Conservation (phyloP, 176 grass and related monocot genomes). For the Juncus effusus region DNA sequence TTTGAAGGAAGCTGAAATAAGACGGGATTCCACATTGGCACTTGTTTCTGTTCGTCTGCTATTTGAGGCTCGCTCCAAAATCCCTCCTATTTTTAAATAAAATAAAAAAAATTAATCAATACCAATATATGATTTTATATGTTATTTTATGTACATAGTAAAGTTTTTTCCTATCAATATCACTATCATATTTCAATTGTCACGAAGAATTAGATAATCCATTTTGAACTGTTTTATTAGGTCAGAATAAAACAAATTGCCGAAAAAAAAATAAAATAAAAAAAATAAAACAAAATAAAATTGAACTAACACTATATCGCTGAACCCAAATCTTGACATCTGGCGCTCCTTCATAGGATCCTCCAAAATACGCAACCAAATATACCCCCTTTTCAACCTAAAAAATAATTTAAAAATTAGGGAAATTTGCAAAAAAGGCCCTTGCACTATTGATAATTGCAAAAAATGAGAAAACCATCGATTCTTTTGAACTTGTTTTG, state of each 20-base stretch:
- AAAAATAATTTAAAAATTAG: neutral
- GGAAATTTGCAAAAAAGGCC: too few species aligned
- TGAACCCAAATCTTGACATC: slow-evolving; percentile 98
- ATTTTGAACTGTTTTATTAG: neutral
- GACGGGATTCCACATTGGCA: slow-evolving; percentile 96
- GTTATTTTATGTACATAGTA: too few species aligned
- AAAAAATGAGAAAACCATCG: too few species aligned
- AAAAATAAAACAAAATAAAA: slow-evolving; percentile 9
- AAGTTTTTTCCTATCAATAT: too few species aligned
- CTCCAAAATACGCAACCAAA: slow-evolving; percentile 91
- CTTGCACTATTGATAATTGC: too few species aligned
- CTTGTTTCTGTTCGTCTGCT: slow-evolving; percentile 64
- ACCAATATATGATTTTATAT: too few species aligned
- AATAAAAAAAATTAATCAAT: neutral
- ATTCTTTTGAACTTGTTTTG: too few species aligned
- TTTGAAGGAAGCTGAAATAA: slow-evolving; percentile 82
- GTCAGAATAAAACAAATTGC: slow-evolving; percentile 1
- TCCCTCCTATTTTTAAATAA: slow-evolving; percentile 48
- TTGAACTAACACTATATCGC: slow-evolving; percentile 66
- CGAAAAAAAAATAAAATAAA: slow-evolving; percentile 2
- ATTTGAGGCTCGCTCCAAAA: slow-evolving; percentile 60
- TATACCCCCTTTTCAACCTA: slow-evolving; percentile 52
- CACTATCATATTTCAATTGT: too few species aligned
- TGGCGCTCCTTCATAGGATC: slow-evolving; percentile 64
- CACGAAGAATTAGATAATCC: too few species aligned